Conservation (phyloP, 345 rosid species). For the Pistacia vera region DNA sequence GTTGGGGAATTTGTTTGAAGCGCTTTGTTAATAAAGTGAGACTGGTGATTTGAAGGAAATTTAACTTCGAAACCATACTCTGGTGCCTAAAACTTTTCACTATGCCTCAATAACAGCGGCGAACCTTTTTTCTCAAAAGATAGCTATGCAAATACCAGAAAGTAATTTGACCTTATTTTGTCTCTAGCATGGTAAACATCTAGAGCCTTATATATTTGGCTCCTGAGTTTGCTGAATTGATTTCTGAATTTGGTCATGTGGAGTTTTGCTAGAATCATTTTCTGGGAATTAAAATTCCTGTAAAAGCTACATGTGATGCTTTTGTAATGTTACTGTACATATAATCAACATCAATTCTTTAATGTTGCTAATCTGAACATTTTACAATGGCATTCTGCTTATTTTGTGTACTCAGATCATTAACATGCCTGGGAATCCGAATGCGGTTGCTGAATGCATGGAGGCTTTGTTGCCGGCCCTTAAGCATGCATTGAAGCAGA, state of each 20-base stretch:
- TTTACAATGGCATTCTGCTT: neutral
- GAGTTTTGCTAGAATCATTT: neutral
- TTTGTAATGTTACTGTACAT: neutral
- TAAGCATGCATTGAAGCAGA: slow-evolving; percentile 89
- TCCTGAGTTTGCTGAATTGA: neutral
- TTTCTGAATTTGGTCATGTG: neutral
- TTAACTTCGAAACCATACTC: neutral
- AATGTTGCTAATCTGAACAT: neutral
- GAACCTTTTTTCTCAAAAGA: too few species aligned
- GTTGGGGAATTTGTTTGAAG: neutral
- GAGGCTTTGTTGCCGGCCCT: slow-evolving; percentile 87
- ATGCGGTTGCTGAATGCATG: slow-evolving; percentile 93
- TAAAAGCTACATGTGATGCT: too few species aligned
- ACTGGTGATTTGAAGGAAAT: neutral
- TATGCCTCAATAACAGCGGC: too few species aligned
- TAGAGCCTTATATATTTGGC: neutral
- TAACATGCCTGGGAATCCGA: slow-evolving; percentile 98
- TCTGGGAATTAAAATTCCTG: neutral
- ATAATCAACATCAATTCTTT: neutral
- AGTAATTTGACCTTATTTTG: neutral
- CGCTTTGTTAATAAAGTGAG: neutral
- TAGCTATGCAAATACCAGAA: too few species aligned
- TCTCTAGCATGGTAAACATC: neutral
- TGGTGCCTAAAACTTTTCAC: neutral
- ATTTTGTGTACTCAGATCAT: slow-evolving; percentile 55